Conservation (phyloP, 1,284 basidiomycete genomes). For the Cryptococcus maquisensis region DNA sequence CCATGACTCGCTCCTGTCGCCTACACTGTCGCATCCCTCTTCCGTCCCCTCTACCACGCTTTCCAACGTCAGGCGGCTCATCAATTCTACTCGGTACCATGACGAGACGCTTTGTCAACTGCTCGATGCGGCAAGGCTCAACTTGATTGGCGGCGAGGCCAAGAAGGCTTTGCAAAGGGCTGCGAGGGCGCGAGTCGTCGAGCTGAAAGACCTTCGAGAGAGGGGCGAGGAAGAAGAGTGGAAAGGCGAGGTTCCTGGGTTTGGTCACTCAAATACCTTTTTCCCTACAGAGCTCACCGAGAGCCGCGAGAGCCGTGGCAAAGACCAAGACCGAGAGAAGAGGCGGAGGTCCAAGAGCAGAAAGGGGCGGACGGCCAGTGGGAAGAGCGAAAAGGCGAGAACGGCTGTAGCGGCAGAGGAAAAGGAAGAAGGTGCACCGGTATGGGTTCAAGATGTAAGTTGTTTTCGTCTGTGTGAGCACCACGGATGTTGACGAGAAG, state of each 20-base stretch:
- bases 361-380: slow-evolving; percentile 1
- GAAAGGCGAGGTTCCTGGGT: not conserved
- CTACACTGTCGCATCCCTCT: not conserved
- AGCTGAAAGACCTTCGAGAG: slow-evolving; percentile 35
- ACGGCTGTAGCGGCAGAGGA: not conserved
- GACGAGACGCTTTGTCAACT: slow-evolving; percentile 48
- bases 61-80: slow-evolving; percentile 36
- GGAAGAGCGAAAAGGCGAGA: slow-evolving; percentile 6
- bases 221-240: slow-evolving; percentile 14
- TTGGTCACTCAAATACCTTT: not conserved
- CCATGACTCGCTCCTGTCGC: too few relatives aligned
- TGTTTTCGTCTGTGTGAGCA: not conserved
- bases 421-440: slow-evolving; percentile 14
- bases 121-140: slow-evolving; percentile 40
- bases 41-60: slow-evolving; percentile 33
- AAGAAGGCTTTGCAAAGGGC: slow-evolving; percentile 45
- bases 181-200: slow-evolving; percentile 42
- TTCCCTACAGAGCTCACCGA: not conserved
- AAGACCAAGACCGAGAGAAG: not conserved
- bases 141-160: slow-evolving; percentile 43
- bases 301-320: not conserved
- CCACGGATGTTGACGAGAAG: slow-evolving; percentile 1
- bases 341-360: slow-evolving; percentile 1
- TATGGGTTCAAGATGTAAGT: slow-evolving; percentile 37
- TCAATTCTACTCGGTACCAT: slow-evolving; percentile 41